Base-by-base conservation (phyloP, 169 alveolate genomes). In the Eimeria praecox region DNA sequence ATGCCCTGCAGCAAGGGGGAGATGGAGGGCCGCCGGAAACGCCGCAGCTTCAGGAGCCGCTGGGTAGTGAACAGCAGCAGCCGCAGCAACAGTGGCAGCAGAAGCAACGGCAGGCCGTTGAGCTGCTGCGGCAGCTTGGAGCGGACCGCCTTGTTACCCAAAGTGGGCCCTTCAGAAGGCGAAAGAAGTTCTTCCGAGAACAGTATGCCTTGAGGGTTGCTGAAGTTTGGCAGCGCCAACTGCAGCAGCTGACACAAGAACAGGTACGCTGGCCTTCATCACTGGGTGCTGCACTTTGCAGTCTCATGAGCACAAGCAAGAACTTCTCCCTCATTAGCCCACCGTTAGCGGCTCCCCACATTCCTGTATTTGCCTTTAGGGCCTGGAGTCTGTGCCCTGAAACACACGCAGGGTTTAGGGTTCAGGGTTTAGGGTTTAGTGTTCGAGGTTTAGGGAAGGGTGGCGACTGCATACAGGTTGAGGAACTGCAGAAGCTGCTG, bases 121-220 rank as follows among this genome's bases (percentile, higher is more conserved):
- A n/a, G 52, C 18, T 87, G 93, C 62, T 87, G 44, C 80, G 93
- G 66, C 93, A 20, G 62, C 64, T 87, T 42, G 93, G 93, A n/a
- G 49, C 82, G 10, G 93, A 86, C 56, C 77, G 77, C 56, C n/a
- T 62, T 22, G 56, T 35, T 18, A 52, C 91, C 12, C 75, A 46
- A n/a, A n/a, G n/a, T n/a, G n/a, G n/a, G 54, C 30, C 75, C 54
- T 52, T 83, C 52, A 14, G 77, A 83, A 6, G 64, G 3, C 22
- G 77, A 0, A 10, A n/a, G 18, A 33, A 42, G 20, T 30, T 49
- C 27, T 54, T 64, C 82, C 49, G 93, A 62, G 82, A 59, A 42
- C 46, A 46, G 1, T 87, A 87, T 46, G 93, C 93, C 30, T 42
- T 87, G 80, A 24, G 83, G 78, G 93, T 87, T 20, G 78, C 93